Base-by-base conservation (phyloP, 192 early-diverging fungal genomes). In the Coemansia sp. region DNA sequence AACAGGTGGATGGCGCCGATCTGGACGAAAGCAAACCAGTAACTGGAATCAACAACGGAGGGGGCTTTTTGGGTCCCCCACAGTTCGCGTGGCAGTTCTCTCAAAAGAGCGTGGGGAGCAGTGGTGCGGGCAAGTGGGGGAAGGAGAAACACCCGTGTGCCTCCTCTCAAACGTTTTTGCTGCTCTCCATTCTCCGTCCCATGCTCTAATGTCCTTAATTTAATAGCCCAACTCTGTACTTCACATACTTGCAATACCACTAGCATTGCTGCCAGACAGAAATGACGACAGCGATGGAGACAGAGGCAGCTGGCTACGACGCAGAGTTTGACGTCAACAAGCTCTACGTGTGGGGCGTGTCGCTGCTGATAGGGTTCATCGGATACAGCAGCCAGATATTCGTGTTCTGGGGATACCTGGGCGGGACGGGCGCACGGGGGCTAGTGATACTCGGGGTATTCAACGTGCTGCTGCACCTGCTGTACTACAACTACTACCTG, bases 401-500 rank as follows among this genome's bases (percentile, higher is more conserved):
- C 67, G 76, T 90, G 51, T 85, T 86, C 67, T 88, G 85, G 85
- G 52, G 73, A 53, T 83, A 65, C 56, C 73, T 84, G 49, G 73
- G 73, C 16, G 81, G 83, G n/a, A 32, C 65, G 31, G 71, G 79
- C 38, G 62, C 71, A 0, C 61, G 68, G 54, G 56, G 74, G 12
- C 38, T 87, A 8, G 57, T 66, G 16, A 76, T 88, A 12, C 84
- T 88, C 10, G 80, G 81, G 9, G 88, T 89, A 5, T 94, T 96
- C 83, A 92, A 98, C 76, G 54, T 90, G 32, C 78, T 85, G 50
- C 84, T 93, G 23, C 73, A 87, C 27, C 82, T 89, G 32, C 86
- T 95, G n/a, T 90, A 86, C 75, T 82, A 89, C 79, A 95, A 97
- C 81, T 98, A 97, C 74, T 89, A 84, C 57, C 77, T 93, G 24